These are phyloP conservation scores for Lactarius tabidus DNA, from an alignment of 768 basidiomycete genomes.

Conservation along the genomic window DNA sequence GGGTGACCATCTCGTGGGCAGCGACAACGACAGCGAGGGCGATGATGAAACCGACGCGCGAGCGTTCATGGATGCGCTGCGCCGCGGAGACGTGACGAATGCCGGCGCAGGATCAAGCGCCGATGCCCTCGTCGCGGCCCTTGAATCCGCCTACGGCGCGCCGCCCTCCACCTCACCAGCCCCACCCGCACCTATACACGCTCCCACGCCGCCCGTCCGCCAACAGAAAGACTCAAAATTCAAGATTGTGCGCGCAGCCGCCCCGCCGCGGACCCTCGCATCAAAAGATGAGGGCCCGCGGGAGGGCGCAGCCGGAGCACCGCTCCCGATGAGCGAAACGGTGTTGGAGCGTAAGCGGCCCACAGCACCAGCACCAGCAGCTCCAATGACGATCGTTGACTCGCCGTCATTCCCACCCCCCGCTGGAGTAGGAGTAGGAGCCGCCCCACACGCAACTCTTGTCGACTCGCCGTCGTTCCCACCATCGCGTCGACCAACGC, in stretches of 20 bases:
- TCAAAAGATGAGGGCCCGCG: neutral
- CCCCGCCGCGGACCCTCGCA: conserved; percentile 7
- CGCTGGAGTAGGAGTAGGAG: neutral
- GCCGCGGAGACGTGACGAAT: conserved; percentile 33
- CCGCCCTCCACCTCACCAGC: neutral
- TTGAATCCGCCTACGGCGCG: conserved; percentile 19
- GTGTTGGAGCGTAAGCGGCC: conserved; percentile 10
- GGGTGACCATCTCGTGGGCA: conserved; percentile 30
- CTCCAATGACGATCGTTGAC: conserved; percentile 17
- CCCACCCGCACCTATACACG: neutral
- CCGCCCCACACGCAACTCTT: neutral
- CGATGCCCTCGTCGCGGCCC: conserved; percentile 17
- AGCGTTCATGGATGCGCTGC: conserved; percentile 31
- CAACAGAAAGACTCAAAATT: conserved; percentile 25
- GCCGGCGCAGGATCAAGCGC: conserved; percentile 28
- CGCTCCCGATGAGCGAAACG: conserved; percentile 15
- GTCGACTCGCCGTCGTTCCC: conserved; percentile 29
- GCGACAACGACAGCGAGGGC: conserved; percentile 33
- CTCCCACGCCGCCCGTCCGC: neutral
- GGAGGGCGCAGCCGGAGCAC: conserved; percentile 15
- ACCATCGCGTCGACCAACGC: conserved; percentile 15
- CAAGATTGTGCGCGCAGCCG: conserved; percentile 25
- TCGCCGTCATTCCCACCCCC: conserved; percentile 25
- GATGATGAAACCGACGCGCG: conserved; percentile 26
- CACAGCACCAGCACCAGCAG: neutral